phyloP scores from a whole-genome alignment of 371 early-diverging fungal species.

The Mortierella sp. region DNA sequence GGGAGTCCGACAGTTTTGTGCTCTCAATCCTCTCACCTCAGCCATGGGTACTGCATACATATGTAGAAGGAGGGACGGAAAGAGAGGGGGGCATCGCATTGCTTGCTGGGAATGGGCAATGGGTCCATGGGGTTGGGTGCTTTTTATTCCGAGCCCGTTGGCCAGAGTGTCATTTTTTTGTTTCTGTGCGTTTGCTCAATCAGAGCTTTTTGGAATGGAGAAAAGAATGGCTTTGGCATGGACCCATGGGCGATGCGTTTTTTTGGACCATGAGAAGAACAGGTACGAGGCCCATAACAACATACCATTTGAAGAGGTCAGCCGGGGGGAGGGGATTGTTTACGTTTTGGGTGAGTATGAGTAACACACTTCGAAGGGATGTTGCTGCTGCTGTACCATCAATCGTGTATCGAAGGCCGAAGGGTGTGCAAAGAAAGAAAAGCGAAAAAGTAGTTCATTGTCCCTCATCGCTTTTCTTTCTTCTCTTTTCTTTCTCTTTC shows the following conservation, averaged over 20 bases:
- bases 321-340: constrained; percentile 1
- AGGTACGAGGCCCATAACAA: background rate
- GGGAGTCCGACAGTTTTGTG: constrained; percentile 8
- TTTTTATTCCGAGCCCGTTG: constrained; percentile 27
- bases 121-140: constrained; percentile 7
- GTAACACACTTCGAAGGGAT: background rate
- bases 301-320: background rate
- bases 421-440: background rate
- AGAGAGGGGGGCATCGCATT: constrained; percentile 35
- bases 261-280: background rate
- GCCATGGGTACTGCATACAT: background rate
- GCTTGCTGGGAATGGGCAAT: constrained; percentile 42
- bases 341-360: constrained; percentile 9
- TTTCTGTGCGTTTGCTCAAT: no score
- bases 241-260: constrained; percentile 13
- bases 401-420: background rate
- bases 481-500: background rate
- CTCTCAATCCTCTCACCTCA: constrained; percentile 10
- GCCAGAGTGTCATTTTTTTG: constrained; percentile 1
- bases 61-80: background rate
- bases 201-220: background rate
- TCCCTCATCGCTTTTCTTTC: background rate
- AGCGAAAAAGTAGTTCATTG: background rate
- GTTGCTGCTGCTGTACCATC: background rate
- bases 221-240: constrained; percentile 7